A percentile compares a stretch with the other conserved stretches of the same genome.
Conservation (phyloP, 192 early-diverging fungal genomes). For the Podila epicladia region DNA sequence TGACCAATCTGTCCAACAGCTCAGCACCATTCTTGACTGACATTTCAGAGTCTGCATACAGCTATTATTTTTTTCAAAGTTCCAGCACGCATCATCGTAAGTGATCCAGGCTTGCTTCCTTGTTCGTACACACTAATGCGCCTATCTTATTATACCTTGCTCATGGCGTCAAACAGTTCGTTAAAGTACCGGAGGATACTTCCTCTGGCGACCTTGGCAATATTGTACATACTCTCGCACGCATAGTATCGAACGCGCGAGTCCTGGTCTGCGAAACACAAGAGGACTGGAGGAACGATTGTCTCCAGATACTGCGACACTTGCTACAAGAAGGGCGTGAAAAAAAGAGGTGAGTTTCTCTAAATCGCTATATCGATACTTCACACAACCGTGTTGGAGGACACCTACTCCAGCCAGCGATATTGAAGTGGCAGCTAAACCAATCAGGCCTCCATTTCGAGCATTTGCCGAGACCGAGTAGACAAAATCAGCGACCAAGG, state of each 20-base stretch:
- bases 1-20: slow-evolving; percentile 91
- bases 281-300: slow-evolving; percentile 94
- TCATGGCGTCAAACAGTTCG: slow-evolving; percentile 96
- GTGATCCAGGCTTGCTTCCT: no score
- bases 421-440: slow-evolving; percentile 87
- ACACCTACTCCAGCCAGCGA: slow-evolving; percentile 78
- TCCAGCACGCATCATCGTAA: no score
- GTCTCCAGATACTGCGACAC: slow-evolving; percentile 73
- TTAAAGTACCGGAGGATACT: slow-evolving; percentile 93
- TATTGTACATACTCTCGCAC: slow-evolving; percentile 98
- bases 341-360: no score
- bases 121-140: no score
- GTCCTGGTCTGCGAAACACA: slow-evolving; percentile 94
- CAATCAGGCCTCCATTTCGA: slow-evolving; percentile 94
- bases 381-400: no score
- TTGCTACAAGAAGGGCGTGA: slow-evolving; percentile 28
- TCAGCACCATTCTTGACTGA: slow-evolving; percentile 97
- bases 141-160: slow-evolving; percentile 66
- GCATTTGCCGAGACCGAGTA: slow-evolving; percentile 87
- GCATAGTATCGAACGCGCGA: slow-evolving; percentile 97
- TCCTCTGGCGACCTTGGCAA: slow-evolving; percentile 93
- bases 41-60: slow-evolving; percentile 87
- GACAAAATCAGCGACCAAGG: slow-evolving; percentile 88
- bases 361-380: background rate
- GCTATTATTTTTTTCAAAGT: slow-evolving; percentile 48